Conservation (phyloP, 2,329 filamentous ascomycete genomes). For the Diaporthe vaccinii region DNA sequence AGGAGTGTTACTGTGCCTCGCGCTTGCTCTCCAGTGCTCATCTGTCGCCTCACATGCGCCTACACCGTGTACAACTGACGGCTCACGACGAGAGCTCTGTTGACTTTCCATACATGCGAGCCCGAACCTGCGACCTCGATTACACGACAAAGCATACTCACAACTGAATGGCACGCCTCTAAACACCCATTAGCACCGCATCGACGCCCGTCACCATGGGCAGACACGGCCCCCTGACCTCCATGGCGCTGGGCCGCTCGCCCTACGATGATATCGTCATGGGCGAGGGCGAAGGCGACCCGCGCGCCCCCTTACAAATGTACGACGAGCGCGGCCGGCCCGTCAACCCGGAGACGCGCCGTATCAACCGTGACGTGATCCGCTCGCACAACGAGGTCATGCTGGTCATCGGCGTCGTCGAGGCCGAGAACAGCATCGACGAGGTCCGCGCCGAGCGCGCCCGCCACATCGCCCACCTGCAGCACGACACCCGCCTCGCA, state of each 20-base stretch:
- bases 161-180: not conserved
- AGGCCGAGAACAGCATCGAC: conserved; percentile 63
- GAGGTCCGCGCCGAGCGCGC: conserved; percentile 55
- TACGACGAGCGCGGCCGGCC: conserved; percentile 70
- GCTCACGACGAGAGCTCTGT: not conserved
- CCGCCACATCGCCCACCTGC: conserved; percentile 56
- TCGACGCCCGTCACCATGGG: conserved; percentile 58
- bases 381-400: conserved; percentile 74
- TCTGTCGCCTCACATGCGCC: not conserved
- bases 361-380: conserved; percentile 69
- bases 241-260: conserved; percentile 70
- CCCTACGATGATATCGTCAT: conserved; percentile 70
- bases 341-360: conserved; percentile 66
- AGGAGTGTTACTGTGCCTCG: not conserved
- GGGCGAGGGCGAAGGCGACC: conserved; percentile 60
- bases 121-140: too few species aligned
- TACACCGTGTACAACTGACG: not conserved
- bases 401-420: conserved; percentile 73
- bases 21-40: not conserved
- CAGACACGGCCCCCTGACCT: conserved; percentile 68
- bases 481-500: conserved; percentile 63
- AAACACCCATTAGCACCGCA: conserved; percentile 1
- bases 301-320: conserved; percentile 59
- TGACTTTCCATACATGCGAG: not conserved
- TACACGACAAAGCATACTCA: not conserved